phyloP scores from a whole-genome alignment of 2,329 filamentous ascomycete genomes.

The Fusarium penzigii region DNA sequence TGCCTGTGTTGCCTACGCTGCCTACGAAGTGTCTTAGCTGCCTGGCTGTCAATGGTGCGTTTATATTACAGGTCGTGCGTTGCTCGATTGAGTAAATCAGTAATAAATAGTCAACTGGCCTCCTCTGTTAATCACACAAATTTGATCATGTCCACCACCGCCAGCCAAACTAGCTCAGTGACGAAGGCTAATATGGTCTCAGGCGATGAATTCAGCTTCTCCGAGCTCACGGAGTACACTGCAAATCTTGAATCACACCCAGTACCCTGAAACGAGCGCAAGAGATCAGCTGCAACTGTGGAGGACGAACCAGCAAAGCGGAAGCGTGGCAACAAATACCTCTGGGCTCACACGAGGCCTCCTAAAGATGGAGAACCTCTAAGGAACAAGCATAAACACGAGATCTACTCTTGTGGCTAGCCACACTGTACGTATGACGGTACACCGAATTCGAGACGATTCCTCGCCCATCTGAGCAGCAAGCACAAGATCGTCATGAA shows the following conservation, averaged over 20 bases:
- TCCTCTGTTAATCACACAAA: slow-evolving; percentile 1
- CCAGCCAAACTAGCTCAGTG: slow-evolving; percentile 1
- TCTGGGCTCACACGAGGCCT: slow-evolving; percentile 1
- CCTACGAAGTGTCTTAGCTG: slow-evolving; percentile 1
- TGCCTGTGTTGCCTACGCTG: slow-evolving; percentile 1
- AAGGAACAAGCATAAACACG: slow-evolving; percentile 1
- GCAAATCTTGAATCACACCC: not conserved
- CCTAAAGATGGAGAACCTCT: slow-evolving; percentile 1
- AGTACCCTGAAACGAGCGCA: slow-evolving; percentile 1
- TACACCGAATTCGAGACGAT: slow-evolving; percentile 1
- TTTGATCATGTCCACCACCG: slow-evolving; percentile 1
- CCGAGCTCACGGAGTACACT: slow-evolving; percentile 1
- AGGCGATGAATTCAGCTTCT: slow-evolving; percentile 1
- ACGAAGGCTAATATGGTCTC: not conserved
- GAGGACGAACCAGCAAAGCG: slow-evolving; percentile 1
- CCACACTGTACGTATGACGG: not conserved
- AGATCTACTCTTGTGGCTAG: not conserved
- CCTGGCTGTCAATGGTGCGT: slow-evolving; percentile 1
- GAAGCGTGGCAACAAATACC: not conserved
- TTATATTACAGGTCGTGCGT: not conserved
- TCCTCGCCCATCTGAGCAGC: slow-evolving; percentile 1
- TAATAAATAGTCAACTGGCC: slow-evolving; percentile 1
- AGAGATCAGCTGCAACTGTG: not conserved
- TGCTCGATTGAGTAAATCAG: not conserved
- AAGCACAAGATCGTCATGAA: slow-evolving; percentile 1